Evolutionary conservation across 495 filamentous ascomycete genomes (phyloP), one percentile per base, ranked within the genome.

Genomic region (Viridothelium virens): DNA sequence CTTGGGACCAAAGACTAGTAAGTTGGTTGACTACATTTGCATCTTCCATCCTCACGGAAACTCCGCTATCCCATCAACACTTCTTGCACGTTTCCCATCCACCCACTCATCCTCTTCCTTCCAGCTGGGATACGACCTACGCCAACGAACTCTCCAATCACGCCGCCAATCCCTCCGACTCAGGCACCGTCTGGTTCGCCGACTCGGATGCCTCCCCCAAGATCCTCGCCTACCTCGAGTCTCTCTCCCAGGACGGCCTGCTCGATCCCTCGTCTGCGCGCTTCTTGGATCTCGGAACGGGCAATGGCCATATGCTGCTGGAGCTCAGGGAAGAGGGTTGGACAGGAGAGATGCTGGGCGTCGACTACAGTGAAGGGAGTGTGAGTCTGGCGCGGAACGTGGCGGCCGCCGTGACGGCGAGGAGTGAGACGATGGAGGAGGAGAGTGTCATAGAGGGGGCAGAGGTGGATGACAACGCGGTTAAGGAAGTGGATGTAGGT

Each of bases 291-390:
- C 78, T 97, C 0, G 94, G 94, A 1, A 96, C 91, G 0, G 94
- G 94, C 0, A 98, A 97, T 77, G 94, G 94, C 1, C 89, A 91
- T 71, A 83, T 97, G 71, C 79, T 97, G 2, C 92, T 94, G 67
- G 79, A 85, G 25, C 78, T 97, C 12, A 74, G 85, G 33, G 87
- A 87, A 56, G 78, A 74, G 0, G 82, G 73, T 0, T 89, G 83
- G 73, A 16, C 34, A 16, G 91, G 90, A 0, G 69, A 72, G 3
- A 85, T 97, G 83, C 74, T 95, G 0, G 94, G 94, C 0, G 88
- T 96, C 34, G 93, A 98, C 79, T 97, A 98, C 70, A 91, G 88
- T 61, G 74, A 76, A 18, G 73, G 78, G 71, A 91, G 89, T 71
- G 83, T 97, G 9, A 77, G 84, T 77, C 79, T 98, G 53, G 91